Base-by-base conservation (phyloP, 257 asterid genomes). In the Capsicum chinense region DNA sequence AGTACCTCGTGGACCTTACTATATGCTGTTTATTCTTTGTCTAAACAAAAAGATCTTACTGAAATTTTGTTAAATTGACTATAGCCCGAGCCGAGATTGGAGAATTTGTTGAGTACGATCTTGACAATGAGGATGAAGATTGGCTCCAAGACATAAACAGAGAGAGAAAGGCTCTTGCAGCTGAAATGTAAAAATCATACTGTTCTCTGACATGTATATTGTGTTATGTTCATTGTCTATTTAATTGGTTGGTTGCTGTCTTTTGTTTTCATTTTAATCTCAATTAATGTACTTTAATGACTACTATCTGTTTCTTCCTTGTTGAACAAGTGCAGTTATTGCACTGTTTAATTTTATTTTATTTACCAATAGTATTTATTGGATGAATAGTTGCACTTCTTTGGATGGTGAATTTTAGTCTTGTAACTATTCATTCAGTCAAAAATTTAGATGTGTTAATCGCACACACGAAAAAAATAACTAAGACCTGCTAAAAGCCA, bases 41-140 rank as follows among this genome's bases (percentile, higher is more conserved):
- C 54, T 17, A 59, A 17, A 4, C 39, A 69, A 16, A 69, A 69
- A 16, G 11, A 67, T 39, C 33, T 69, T 42, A 9, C 79, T 69
- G 33, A 76, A 35, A 76, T 68, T 84, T 85, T 54, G 76, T 64
- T 81, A 71, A 71, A 71, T 86, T 74, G 56, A 86, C 85, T 91
- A 66, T 92, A 97, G 98, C 94, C 79, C 97, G 98, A 67, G 95
- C 98, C 84, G 99, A 95, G 88, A 90, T 97, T 81, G 99, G 99
- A 88, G 99, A 97, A 82, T 97, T 97, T 90, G 89, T 97, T 39
- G 99, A 97, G 91, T 97, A 93, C 67, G 98, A 97, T 90, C 98
- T 97, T 52, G 99, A 97, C 87, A 95, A 97, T 85, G 99, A 97
- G 95, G 99, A 97, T 59, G 99, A 97, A 84, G 99, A 97, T 88